Percentiles rank a stretch among this genome's conserved stretches.
Evolutionary conservation across 2,329 filamentous ascomycete genomes (phyloP).

Genomic region (Pestalotiopsis sp.): DNA sequence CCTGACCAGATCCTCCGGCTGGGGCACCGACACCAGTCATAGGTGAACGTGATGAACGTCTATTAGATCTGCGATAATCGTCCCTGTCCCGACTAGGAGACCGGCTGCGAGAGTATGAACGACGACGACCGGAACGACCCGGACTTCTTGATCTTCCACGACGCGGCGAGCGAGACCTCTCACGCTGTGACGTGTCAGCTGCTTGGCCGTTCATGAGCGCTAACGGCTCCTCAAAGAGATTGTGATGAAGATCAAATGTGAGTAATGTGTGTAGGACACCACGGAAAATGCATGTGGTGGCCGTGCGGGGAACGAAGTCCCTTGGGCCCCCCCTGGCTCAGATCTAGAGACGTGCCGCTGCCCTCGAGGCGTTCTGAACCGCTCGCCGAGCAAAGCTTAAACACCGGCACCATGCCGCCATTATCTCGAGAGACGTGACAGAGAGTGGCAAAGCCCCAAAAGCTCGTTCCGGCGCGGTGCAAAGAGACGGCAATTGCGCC

Average conservation of each 20-base stretch:
- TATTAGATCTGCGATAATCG: slow-evolving; percentile 72
- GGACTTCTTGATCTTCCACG: slow-evolving; percentile 84
- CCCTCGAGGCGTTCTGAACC: neutral
- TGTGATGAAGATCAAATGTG: neutral
- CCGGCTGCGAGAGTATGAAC: slow-evolving; percentile 78
- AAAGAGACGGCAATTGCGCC: neutral
- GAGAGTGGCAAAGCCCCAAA: neutral
- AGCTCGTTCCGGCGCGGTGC: slow-evolving; percentile 1
- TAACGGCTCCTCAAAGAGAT: slow-evolving; percentile 10
- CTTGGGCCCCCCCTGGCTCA: neutral
- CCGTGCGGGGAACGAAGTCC: slow-evolving; percentile 6
- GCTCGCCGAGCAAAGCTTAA: neutral
- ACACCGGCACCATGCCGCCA: neutral
- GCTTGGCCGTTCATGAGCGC: slow-evolving; percentile 19
- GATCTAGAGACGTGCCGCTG: neutral
- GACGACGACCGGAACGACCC: slow-evolving; percentile 65
- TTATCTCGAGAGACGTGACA: slow-evolving; percentile 1
- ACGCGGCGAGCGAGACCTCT: slow-evolving; percentile 78
- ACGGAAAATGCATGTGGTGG: neutral
- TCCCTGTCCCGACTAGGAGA: slow-evolving; percentile 76
- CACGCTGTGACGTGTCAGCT: slow-evolving; percentile 61
- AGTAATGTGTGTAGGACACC: neutral
- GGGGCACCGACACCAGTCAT: slow-evolving; percentile 74
- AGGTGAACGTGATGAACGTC: slow-evolving; percentile 76
- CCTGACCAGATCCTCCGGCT: slow-evolving; percentile 68